A percentile compares a stretch with the other conserved stretches of the same genome.
phyloP scores from a whole-genome alignment of 2,329 filamentous ascomycete genomes.

The Ceratocystis smalleyi region DNA sequence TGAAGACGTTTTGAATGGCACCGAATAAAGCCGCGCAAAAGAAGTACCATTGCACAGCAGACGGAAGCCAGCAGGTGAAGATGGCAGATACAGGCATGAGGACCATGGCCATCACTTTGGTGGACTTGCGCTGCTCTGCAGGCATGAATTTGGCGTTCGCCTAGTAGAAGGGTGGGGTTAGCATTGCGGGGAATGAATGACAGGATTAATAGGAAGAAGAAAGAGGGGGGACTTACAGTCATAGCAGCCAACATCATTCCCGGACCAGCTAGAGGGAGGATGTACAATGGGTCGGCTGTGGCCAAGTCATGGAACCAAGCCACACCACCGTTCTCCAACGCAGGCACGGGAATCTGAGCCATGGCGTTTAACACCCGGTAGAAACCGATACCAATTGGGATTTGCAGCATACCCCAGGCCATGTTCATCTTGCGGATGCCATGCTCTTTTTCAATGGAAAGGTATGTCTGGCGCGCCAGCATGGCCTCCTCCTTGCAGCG shows the following conservation, averaged over 20 bases:
- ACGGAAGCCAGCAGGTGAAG: conserved; percentile 33
- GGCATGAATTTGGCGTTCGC: conserved; percentile 25
- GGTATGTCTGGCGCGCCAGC: conserved; percentile 21
- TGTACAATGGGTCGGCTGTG: conserved; percentile 56
- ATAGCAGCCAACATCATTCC: conserved; percentile 41
- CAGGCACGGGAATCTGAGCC: conserved; percentile 64
- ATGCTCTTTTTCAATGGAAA: conserved; percentile 23
- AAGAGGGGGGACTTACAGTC: conserved; percentile 25
- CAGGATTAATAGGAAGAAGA: background rate
- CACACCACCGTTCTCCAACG: conserved; percentile 52
- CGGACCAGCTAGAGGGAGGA: conserved; percentile 52
- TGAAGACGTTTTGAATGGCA: conserved; percentile 24
- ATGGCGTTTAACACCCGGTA: conserved; percentile 66
- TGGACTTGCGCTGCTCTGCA: conserved; percentile 24
- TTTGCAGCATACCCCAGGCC: conserved; percentile 28
- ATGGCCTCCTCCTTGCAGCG: conserved; percentile 17
- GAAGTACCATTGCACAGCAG: conserved; percentile 36
- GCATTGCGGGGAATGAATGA: conserved; percentile 8
- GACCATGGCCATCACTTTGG: conserved; percentile 30
- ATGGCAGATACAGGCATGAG: conserved; percentile 31
- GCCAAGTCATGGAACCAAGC: conserved; percentile 72
- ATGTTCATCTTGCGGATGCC: conserved; percentile 24
- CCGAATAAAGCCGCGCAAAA: conserved; percentile 25
- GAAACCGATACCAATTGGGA: conserved; percentile 63
- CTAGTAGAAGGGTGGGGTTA: conserved; percentile 20